Percentiles rank a stretch among this genome's conserved stretches.
Evolutionary conservation across 768 basidiomycete species (phyloP).

Genomic region (Russula abietina): DNA sequence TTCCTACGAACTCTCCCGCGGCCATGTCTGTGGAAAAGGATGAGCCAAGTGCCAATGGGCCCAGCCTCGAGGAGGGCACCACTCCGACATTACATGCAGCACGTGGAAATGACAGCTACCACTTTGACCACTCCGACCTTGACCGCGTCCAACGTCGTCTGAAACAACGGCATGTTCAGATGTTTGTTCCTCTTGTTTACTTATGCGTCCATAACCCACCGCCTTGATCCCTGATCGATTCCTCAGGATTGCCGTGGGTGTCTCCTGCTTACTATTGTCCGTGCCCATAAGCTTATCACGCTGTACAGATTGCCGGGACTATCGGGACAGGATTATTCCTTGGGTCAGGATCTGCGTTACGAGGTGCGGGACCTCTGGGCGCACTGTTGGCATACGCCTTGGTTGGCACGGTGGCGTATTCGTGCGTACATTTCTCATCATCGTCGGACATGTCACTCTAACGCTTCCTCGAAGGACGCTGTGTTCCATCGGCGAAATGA

Average conservation of each 20-base stretch:
- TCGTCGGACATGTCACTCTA: not conserved
- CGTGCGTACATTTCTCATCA: slow-evolving; percentile 37
- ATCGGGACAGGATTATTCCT: slow-evolving; percentile 72
- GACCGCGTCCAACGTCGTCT: slow-evolving; percentile 68
- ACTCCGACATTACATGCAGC: slow-evolving; percentile 26
- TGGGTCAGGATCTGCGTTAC: slow-evolving; percentile 58
- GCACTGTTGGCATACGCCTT: slow-evolving; percentile 58
- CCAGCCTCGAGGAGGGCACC: slow-evolving; percentile 28
- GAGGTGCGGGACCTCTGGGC: slow-evolving; percentile 58
- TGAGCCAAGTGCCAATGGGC: not conserved
- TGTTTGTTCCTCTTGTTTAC: slow-evolving; percentile 39
- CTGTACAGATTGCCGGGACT: slow-evolving; percentile 60
- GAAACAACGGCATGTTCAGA: slow-evolving; percentile 75
- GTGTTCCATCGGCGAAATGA: slow-evolving; percentile 72
- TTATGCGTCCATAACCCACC: not conserved
- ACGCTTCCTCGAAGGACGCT: slow-evolving; percentile 39
- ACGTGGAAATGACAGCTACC: slow-evolving; percentile 30
- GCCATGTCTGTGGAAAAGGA: slow-evolving; percentile 6
- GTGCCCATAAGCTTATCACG: not conserved
- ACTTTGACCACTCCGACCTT: slow-evolving; percentile 55
- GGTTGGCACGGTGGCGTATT: slow-evolving; percentile 62
- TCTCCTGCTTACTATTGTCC: not conserved
- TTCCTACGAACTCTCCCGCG: not conserved
- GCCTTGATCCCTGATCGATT: not conserved
- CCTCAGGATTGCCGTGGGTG: slow-evolving; percentile 55